These are phyloP conservation scores for Leccinum boreale DNA, from an alignment of 768 basidiomycete species.

Conservation along the genomic window DNA sequence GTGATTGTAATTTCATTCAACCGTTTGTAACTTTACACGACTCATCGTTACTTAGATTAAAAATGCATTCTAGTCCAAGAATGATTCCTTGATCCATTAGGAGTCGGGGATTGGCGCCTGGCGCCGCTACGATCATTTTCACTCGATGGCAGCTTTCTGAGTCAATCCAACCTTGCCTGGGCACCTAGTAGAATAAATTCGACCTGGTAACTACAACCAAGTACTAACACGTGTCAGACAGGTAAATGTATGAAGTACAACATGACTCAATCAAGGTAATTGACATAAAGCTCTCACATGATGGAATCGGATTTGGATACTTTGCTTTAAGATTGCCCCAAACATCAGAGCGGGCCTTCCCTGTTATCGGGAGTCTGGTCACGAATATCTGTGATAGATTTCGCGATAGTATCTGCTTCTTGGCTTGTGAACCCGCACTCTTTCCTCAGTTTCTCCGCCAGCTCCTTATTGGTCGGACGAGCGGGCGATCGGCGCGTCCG, in stretches of 20 bases:
- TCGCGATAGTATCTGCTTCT: constrained; percentile 18
- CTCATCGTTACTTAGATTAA: too few relatives aligned
- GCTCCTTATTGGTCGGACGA: constrained; percentile 3
- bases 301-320: not conserved
- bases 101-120: too few relatives aligned
- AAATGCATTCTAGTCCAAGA: too few relatives aligned
- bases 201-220: not conserved
- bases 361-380: not conserved
- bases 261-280: not conserved
- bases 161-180: too few relatives aligned
- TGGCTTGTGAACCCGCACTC: constrained; percentile 18
- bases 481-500: not conserved
- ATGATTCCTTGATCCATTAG: too few relatives aligned
- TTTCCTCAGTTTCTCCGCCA: constrained; percentile 9
- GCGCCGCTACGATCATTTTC: too few relatives aligned
- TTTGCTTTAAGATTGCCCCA: not conserved
- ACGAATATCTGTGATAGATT: constrained; percentile 13
- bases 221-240: not conserved
- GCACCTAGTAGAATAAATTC: too few relatives aligned
- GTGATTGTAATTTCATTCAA: too few relatives aligned
- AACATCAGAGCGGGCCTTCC: not conserved
- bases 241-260: not conserved
- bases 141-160: too few relatives aligned
- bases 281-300: not conserved
- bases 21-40: too few relatives aligned